Evolutionary conservation across 2,329 filamentous ascomycete species (phyloP), one percentile per base, ranked within the genome.

Genomic region (Fusarium poae): DNA sequence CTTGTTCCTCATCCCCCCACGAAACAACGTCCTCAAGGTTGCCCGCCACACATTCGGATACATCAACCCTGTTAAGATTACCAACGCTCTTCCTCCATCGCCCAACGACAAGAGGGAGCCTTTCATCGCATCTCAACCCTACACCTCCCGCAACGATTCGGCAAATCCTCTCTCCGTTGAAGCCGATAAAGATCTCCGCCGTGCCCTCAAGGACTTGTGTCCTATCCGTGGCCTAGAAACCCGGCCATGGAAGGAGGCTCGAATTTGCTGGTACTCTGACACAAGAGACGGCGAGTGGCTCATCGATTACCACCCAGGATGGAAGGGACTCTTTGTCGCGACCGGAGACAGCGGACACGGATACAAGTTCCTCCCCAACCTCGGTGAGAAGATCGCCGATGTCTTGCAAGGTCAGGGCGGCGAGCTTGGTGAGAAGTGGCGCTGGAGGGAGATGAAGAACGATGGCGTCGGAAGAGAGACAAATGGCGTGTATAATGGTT

Each of bases 231-330:
- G 82, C 12, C 82, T 92, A 20, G 83, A 82, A 50, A 82, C 84
- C 25, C 82, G 91, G 27, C 86, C 87, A 2, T 92, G 92, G 80
- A 79, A 80, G 60, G 81, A 82, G 54, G 90, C 88, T 3, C 83
- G 89, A 25, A 79, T 93, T 54, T 93, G 91, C 80, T 93, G 91
- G 91, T 93, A 93, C 76, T 88, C 88, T 7, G 91, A 93, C 79
- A 93, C 91, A 71, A 84, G 87, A 10, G 88, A 87, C 20, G 91
- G 87, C 23, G 88, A 93, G 75, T 93, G 92, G 80, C 83, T 93
- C 56, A 83, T 92, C 63, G 87, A 89, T 73, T 89, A 89, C 77
- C 90, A 93, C 72, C 91, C 91, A 0, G 79, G 82, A 18, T 86
- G 86, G 77, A 76, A 82, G 58, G 83, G 84, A 16, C 78, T 90